Conservation (phyloP, 1,139 yeast species). For the Kluyveromyces marxianus region DNA sequence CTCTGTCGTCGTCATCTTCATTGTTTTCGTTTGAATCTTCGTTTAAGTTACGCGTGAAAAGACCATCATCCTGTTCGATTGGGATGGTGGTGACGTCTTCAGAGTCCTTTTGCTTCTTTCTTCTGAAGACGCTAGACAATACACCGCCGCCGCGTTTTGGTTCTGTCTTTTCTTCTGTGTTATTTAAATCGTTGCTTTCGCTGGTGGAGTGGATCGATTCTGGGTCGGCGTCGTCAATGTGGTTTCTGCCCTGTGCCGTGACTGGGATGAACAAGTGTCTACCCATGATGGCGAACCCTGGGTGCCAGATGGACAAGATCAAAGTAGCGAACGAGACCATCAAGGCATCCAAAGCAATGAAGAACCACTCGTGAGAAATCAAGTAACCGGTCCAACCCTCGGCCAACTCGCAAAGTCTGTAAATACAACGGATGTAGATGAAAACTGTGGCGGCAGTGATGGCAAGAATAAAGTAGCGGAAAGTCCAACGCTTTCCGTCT, state of each 20-base stretch:
- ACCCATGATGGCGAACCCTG: constrained; percentile 47
- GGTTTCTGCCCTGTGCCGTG: constrained; percentile 8
- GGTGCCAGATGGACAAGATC: constrained; percentile 54
- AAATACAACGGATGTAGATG: constrained; percentile 66
- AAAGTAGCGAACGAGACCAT: constrained; percentile 48
- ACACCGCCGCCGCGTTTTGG: neutral
- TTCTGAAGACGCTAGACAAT: neutral
- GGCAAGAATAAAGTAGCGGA: constrained; percentile 45
- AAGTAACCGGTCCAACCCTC: constrained; percentile 73
- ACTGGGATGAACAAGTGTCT: constrained; percentile 19
- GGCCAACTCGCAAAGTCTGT: constrained; percentile 71
- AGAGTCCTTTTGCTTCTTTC: neutral
- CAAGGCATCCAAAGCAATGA: constrained; percentile 70
- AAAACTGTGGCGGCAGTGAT: constrained; percentile 48
- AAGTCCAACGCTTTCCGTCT: constrained; percentile 28
- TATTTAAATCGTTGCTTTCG: neutral
- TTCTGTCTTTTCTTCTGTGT: neutral
- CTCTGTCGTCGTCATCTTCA: no score
- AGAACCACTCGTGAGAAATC: constrained; percentile 61
- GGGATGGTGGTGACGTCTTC: no score
- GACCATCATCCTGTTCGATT: no score
- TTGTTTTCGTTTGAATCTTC: no score
- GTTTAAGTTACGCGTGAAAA: no score
- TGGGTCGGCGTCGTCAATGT: neutral
- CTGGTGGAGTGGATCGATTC: neutral